phyloP scores from a whole-genome alignment of 2,329 filamentous ascomycete species.

The Zarea fungicola region DNA sequence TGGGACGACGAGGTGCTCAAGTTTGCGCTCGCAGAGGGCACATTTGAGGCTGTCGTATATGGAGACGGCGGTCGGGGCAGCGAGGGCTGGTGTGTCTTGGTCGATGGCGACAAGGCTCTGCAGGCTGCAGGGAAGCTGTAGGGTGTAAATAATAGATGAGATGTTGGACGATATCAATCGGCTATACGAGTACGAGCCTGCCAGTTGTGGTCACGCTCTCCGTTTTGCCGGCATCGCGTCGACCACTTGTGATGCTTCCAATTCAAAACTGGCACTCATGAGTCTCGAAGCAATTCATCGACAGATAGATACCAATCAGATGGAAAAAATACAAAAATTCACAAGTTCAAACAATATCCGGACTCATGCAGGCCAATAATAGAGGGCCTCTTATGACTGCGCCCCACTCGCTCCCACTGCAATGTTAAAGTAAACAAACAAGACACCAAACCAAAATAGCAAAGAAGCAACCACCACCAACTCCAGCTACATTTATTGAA shows the following conservation, averaged over 20 bases:
- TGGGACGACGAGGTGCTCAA: slow-evolving; percentile 72
- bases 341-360: not conserved
- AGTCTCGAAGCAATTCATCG: too few species aligned
- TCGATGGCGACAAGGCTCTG: slow-evolving; percentile 69
- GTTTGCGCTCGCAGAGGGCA: slow-evolving; percentile 55
- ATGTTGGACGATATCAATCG: too few species aligned
- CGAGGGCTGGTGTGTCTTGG: slow-evolving; percentile 83
- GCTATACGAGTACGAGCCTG: not conserved
- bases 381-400: not conserved
- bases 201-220: too few species aligned
- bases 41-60: slow-evolving; percentile 65
- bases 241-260: too few species aligned
- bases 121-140: slow-evolving; percentile 50
- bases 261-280: too few species aligned
- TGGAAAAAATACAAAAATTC: not conserved
- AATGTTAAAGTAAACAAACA: slow-evolving; percentile 29
- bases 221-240: too few species aligned
- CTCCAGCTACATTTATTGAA: slow-evolving; percentile 3
- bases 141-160: too few species aligned
- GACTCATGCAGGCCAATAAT: not conserved
- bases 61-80: slow-evolving; percentile 58
- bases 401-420: slow-evolving; percentile 12
- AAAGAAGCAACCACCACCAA: slow-evolving; percentile 7
- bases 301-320: not conserved
- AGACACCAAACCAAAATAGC: slow-evolving; percentile 14